Evolutionary conservation across 2,329 filamentous ascomycete species (phyloP), one percentile per base, ranked within the genome.

Genomic region (Ambrosiella beaveri): DNA sequence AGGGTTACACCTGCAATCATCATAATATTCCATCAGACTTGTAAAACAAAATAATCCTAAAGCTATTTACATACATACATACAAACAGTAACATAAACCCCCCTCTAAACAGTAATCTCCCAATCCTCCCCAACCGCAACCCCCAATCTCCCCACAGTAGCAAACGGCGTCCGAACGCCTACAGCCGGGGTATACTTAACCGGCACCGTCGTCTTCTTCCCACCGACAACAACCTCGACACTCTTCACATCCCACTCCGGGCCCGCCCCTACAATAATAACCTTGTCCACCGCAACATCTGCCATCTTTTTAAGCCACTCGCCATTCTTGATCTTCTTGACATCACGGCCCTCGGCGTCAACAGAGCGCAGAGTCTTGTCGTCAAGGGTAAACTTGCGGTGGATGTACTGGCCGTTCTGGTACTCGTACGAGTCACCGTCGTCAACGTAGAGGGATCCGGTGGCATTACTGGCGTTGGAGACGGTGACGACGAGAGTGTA

Each of bases 361-460:
- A 76, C 76, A 0, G 86, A 90, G 4, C 74, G 74, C n/a, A 97
- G 73, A 0, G 74, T 75, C 13, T 77, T 75, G 61, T 71, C 72
- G 36, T 74, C 71, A 61, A 90, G 85, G 27, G 73, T 74, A 71
- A 98, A 96, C 61, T 75, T 77, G 60, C 89, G 86, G 71, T 95
- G 84, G 64, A 97, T 90, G 70, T 86, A 95, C 62, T 88, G 88
- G 9, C 90, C 91, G 62, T 82, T 74, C 68, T 94, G 75, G 67
- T 87, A 89, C 58, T 95, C 88, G 64, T 90, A 98, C 0, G 85
- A 86, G 70, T 97, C 90, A 53, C 93, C 93, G 63, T 98, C 93
- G 66, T 98, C 93, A 37, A 88, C 75, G 66, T 98, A 98, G 7
- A 98, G 73, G 54, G 86, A 84, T 36, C 93, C 93, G 53, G 84